Percentiles rank a stretch among this genome's conserved stretches.
Conservation (phyloP, 257 asterid species). For the Ilex aquifolium region DNA sequence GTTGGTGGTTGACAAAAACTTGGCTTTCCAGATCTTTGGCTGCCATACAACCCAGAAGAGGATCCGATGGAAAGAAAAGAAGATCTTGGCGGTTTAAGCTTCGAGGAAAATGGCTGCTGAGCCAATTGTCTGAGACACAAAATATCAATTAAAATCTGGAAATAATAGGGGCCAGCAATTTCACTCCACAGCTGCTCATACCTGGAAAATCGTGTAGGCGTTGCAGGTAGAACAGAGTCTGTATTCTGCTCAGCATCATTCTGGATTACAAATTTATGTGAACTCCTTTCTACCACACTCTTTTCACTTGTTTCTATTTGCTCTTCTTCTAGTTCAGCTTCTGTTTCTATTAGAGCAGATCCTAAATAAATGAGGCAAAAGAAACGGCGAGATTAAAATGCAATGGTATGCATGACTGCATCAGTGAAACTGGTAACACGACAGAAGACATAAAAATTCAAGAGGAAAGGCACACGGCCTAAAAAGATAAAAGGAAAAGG, state of each 20-base stretch:
- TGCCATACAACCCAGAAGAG: constrained; percentile 32
- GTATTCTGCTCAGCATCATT: constrained; percentile 40
- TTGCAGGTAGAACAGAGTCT: constrained; percentile 54
- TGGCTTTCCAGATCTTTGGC: constrained; percentile 36
- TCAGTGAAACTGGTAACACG: no score
- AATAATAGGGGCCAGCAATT: no score
- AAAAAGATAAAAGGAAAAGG: no score
- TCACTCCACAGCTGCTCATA: constrained; percentile 9
- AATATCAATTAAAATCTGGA: no score
- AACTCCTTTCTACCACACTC: constrained; percentile 23
- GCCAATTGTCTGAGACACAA: no score
- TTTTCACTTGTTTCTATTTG: constrained; percentile 42
- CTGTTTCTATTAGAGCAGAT: constrained; percentile 41
- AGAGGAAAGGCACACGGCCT: no score
- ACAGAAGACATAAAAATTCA: no score
- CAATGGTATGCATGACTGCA: no score
- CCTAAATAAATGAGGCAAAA: constrained; percentile 22
- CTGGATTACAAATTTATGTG: constrained; percentile 29
- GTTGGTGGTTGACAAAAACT: constrained; percentile 49
- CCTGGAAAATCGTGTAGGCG: constrained; percentile 66
- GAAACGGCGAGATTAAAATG: not conserved
- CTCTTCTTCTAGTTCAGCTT: constrained; percentile 59
- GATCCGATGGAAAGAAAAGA: constrained; percentile 23
- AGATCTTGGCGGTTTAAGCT: no score
- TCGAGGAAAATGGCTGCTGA: no score